Conservation (phyloP, 2,329 filamentous ascomycete genomes). For the Nectriaceae sp. region DNA sequence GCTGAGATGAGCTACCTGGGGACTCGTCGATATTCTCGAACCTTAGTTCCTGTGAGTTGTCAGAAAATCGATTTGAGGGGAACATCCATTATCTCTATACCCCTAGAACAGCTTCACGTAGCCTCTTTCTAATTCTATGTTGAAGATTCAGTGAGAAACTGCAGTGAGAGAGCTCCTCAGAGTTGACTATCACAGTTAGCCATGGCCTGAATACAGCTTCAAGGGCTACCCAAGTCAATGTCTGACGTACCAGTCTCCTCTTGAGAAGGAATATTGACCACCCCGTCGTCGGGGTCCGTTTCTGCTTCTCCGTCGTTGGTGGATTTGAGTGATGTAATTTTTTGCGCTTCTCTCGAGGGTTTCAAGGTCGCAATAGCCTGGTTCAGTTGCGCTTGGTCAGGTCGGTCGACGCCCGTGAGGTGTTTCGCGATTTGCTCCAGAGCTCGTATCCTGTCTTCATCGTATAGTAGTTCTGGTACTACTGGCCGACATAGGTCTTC, state of each 20-base stretch:
- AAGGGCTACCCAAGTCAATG: too few species aligned
- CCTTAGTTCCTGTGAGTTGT: constrained; percentile 6
- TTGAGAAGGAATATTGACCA: too few species aligned
- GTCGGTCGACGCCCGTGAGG: constrained; percentile 18
- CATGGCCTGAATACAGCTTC: too few species aligned
- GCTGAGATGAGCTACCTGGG: constrained; percentile 1
- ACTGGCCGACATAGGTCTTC: background rate
- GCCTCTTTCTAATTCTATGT: too few species aligned
- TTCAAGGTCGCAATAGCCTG: constrained; percentile 1
- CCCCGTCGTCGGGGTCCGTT: too few species aligned
- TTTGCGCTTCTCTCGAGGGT: background rate
- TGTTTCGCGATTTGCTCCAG: constrained; percentile 19
- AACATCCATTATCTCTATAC: background rate
- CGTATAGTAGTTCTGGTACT: constrained; percentile 11
- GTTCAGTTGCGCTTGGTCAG: constrained; percentile 9
- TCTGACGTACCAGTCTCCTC: too few species aligned
- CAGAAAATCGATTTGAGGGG: constrained; percentile 4
- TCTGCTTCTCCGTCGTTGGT: too few species aligned
- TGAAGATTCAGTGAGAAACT: too few species aligned
- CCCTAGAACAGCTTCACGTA: too few species aligned
- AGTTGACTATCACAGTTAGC: too few species aligned
- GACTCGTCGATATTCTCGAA: constrained; percentile 2
- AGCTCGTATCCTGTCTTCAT: constrained; percentile 17
- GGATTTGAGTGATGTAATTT: too few species aligned
- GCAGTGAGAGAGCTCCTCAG: too few species aligned